Evolutionary conservation across 2,329 filamentous ascomycete genomes (phyloP).

Genomic region (Rosellinia necatrix): DNA sequence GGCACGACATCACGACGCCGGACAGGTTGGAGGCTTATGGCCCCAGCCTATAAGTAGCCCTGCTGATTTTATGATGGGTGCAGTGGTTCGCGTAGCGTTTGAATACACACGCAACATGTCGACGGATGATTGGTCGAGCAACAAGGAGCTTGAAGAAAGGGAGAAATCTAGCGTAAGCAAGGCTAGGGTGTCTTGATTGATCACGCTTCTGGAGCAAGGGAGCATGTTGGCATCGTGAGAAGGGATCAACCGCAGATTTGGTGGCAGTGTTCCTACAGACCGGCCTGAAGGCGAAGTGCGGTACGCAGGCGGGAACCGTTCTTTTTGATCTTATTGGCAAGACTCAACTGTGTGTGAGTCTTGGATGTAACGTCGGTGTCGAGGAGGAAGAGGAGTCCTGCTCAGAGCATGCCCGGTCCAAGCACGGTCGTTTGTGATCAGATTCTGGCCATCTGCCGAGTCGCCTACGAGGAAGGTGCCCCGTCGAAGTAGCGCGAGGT

Average conservation of each 20-base stretch:
- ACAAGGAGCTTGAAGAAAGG: conserved; percentile 23
- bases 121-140: conserved; percentile 34
- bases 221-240: conserved; percentile 10
- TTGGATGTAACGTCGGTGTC: conserved; percentile 28
- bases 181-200: background rate
- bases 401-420: conserved; percentile 9
- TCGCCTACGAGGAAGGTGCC: too few relatives aligned
- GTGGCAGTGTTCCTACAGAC: conserved; percentile 16
- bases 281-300: conserved; percentile 14
- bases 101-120: conserved; percentile 37
- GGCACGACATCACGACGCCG: conserved; percentile 5
- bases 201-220: background rate
- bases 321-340: conserved; percentile 19
- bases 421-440: too few relatives aligned
- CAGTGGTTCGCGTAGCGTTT: conserved; percentile 38
- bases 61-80: conserved; percentile 22
- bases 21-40: background rate
- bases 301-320: background rate
- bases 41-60: conserved; percentile 1
- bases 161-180: conserved; percentile 16
- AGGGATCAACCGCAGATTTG: conserved; percentile 7
- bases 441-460: conserved; percentile 14
- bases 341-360: conserved; percentile 4
- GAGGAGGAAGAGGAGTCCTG: conserved; percentile 8
- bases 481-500: too few relatives aligned